These are phyloP conservation scores for Pseudozyma tsukubaensis DNA, from an alignment of 1,284 basidiomycete species.

Conservation along the genomic window DNA sequence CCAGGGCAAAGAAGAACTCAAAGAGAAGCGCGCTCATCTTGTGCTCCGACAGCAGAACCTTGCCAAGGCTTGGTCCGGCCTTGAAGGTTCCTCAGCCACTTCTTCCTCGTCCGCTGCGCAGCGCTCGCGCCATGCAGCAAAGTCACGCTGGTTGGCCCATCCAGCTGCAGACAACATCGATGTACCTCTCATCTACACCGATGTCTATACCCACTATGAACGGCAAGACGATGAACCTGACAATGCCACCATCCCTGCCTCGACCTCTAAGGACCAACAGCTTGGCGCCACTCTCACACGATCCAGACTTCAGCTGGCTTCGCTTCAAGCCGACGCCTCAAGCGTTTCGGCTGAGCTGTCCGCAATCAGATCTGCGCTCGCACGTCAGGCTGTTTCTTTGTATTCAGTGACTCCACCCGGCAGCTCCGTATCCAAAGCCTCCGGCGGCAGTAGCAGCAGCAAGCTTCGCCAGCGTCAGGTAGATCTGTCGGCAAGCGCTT, in stretches of 20 bases:
- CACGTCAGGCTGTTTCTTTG: slow-evolving; percentile 42
- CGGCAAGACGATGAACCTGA: slow-evolving; percentile 14
- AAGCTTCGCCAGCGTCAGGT: slow-evolving; percentile 9
- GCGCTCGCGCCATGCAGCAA: slow-evolving; percentile 28
- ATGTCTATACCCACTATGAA: slow-evolving; percentile 46
- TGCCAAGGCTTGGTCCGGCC: slow-evolving; percentile 48
- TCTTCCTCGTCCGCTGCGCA: slow-evolving; percentile 17
- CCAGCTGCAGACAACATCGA: slow-evolving; percentile 36
- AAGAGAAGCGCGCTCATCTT: slow-evolving; percentile 26
- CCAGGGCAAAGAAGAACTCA: slow-evolving; percentile 19
- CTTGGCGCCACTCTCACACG: slow-evolving; percentile 31
- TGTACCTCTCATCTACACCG: slow-evolving; percentile 23
- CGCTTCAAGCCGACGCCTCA: slow-evolving; percentile 23
- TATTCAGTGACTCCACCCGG: slow-evolving; percentile 36
- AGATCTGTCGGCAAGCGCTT: slow-evolving; percentile 35
- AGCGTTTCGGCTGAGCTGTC: slow-evolving; percentile 22
- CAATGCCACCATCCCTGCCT: not conserved
- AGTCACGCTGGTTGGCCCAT: slow-evolving; percentile 39
- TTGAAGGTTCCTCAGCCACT: slow-evolving; percentile 34
- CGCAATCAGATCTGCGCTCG: slow-evolving; percentile 31
- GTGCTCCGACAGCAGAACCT: slow-evolving; percentile 41
- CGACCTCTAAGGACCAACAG: slow-evolving; percentile 17
- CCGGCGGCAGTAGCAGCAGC: too few species aligned
- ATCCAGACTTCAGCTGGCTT: slow-evolving; percentile 16
- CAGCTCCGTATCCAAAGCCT: not conserved